Base-by-base conservation (phyloP, 768 basidiomycete species). In the Paxillus rubicundulus region DNA sequence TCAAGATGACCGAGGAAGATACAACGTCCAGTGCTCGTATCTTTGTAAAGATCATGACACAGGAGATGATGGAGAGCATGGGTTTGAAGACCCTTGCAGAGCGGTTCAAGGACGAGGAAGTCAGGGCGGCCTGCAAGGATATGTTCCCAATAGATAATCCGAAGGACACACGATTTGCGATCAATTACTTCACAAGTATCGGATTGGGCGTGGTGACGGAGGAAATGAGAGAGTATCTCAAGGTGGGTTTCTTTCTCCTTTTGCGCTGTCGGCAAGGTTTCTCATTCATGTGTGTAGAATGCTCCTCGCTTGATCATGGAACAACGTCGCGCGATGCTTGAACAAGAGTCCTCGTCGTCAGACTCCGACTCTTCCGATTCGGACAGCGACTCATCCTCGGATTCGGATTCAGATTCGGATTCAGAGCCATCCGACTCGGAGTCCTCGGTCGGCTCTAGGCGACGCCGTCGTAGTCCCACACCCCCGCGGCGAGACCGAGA, bases 111-210 rank as follows among this genome's bases (percentile, higher is more conserved):
- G 93, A 97, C 52, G 83, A 88, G 8, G 90, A 93, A 60, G 75
- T 98, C 42, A 84, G 75, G 66, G 72, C 75, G 24, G 82, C 82
- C 2, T 91, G 88, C 67, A 77, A 74, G 41, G 83, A 83, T 38
- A 90, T 99, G 87, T 98, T 98, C 85, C 97, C 97, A 0, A 81
- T 86, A 72, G 95, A 98, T 70, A 85, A 94, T 54, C 97, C 97
- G 0, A 97, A 96, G 72, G 89, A 98, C 65, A 98, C 97, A 1
- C 81, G 97, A 49, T 93, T 95, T 67, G 82, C 92, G 3, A 96
- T 96, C 84, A 97, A 97, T 68, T 98, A 98, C 74, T 97, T 98
- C 68, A 99, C 97, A 6, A 92, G 89, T 61, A 86, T 99, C 59
- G 92, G 92, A 0, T 65, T 98, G 54, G 97, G 97, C 50, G 79